These are phyloP conservation scores for Amphirosellinia nigrospora DNA, from an alignment of 495 filamentous ascomycete genomes.

Conservation along the genomic window DNA sequence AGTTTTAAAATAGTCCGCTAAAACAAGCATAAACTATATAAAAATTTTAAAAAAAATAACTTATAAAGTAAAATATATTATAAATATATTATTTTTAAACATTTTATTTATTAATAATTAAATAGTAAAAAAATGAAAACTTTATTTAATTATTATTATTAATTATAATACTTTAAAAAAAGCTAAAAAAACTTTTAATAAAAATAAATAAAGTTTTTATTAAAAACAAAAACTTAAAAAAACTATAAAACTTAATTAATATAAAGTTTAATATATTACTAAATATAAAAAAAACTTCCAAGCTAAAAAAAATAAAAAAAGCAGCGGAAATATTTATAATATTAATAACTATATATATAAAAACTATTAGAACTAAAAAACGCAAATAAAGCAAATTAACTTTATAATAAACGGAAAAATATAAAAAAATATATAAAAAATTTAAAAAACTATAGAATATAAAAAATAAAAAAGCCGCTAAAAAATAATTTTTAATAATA, in stretches of 20 bases:
- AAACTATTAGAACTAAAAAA: no score
- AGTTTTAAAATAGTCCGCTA: no score
- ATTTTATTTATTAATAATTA: no score
- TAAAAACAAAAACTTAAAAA: constrained; percentile 10
- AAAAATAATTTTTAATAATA: constrained; percentile 21
- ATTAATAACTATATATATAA: no score
- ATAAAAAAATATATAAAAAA: no score
- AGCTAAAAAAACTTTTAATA: constrained; percentile 15
- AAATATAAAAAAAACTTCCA: constrained; percentile 3
- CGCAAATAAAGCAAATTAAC: no score
- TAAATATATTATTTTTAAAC: no score
- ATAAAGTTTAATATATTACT: neutral
- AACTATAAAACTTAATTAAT: neutral
- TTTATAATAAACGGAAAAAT: no score
- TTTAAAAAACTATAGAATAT: neutral
- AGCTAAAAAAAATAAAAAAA: no score
- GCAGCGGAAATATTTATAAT: no score
- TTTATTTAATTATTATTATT: neutral
- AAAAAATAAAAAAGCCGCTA: constrained; percentile 15
- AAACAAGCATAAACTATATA: no score
- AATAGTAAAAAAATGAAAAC: neutral
- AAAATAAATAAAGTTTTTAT: constrained; percentile 16
- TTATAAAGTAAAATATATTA: neutral
- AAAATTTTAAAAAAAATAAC: constrained; percentile 2
- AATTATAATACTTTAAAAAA: neutral